Percentiles rank a stretch among this genome's conserved stretches.
phyloP scores from a whole-genome alignment of 176 grass and related monocot species.

The Hordeum marinum region DNA sequence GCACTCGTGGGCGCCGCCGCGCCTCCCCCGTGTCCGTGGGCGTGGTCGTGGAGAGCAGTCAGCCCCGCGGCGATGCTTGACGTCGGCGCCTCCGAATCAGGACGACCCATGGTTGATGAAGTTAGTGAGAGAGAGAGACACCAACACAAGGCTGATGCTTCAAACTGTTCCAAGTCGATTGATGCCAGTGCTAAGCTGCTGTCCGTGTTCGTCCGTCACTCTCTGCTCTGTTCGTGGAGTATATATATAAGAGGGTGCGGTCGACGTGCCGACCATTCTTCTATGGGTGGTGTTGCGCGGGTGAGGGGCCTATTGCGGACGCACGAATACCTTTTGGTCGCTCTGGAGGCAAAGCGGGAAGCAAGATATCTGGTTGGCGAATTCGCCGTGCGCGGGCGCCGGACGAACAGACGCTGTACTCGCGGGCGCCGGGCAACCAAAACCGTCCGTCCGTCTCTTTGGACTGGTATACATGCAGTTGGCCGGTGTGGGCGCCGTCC shows the following conservation, averaged over 20 bases:
- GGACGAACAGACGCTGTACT: too few species aligned
- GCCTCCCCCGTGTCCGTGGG: neutral
- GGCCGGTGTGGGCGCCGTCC: too few species aligned
- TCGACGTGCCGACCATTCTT: neutral
- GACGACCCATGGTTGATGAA: conserved; percentile 1
- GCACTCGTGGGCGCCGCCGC: neutral
- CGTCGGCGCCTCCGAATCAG: neutral
- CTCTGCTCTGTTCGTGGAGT: neutral
- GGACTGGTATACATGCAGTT: too few species aligned
- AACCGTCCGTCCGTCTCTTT: too few species aligned
- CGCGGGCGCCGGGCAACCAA: too few species aligned
- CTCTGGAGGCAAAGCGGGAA: neutral
- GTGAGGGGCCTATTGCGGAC: neutral
- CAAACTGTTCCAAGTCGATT: neutral
- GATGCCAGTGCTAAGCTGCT: neutral
- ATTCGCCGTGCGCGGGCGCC: too few species aligned
- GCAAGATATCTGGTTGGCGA: too few species aligned
- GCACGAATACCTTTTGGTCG: neutral
- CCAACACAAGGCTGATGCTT: neutral
- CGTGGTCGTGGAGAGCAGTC: neutral
- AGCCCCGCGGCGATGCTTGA: neutral
- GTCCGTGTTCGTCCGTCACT: neutral
- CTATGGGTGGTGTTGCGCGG: neutral
- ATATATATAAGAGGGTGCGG: neutral
- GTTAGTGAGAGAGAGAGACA: neutral